phyloP scores from a whole-genome alignment of 1,139 yeast genomes.

The Scheffersomyces insectosa region DNA sequence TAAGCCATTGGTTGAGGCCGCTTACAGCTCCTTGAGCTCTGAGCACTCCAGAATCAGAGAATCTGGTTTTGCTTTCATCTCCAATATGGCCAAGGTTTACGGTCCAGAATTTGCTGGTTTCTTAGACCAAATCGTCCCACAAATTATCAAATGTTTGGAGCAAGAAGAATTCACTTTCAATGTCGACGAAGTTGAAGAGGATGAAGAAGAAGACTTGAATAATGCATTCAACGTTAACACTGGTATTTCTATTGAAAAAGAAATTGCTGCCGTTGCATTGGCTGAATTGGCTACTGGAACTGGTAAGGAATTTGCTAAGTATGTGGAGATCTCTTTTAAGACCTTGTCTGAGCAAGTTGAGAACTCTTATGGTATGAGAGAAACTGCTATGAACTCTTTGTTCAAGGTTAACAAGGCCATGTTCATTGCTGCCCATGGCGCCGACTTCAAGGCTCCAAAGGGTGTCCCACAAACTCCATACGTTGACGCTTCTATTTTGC shows the following conservation, averaged over 20 bases:
- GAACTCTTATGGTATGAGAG: slow-evolving; percentile 90
- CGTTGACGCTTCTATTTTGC: slow-evolving; percentile 56
- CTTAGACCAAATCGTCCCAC: slow-evolving; percentile 80
- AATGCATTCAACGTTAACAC: slow-evolving; percentile 84
- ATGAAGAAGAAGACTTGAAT: slow-evolving; percentile 58
- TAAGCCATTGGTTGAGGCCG: slow-evolving; percentile 85
- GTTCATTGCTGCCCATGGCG: slow-evolving; percentile 57
- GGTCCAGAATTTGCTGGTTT: slow-evolving; percentile 88
- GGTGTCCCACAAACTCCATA: slow-evolving; percentile 71
- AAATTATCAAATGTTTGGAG: slow-evolving; percentile 77
- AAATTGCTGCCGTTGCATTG: slow-evolving; percentile 91
- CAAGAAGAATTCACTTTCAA: slow-evolving; percentile 75
- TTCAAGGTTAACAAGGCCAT: slow-evolving; percentile 83
- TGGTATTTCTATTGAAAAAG: slow-evolving; percentile 95
- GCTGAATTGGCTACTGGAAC: slow-evolving; percentile 88
- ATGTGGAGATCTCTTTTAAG: slow-evolving; percentile 69
- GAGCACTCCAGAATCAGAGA: slow-evolving; percentile 87
- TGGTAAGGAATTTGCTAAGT: slow-evolving; percentile 75
- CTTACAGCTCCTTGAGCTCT: slow-evolving; percentile 75
- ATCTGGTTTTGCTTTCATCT: slow-evolving; percentile 91
- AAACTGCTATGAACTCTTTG: slow-evolving; percentile 76
- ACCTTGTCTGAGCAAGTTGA: slow-evolving; percentile 72
- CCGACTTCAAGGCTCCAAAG: slow-evolving; percentile 58
- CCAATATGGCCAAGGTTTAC: slow-evolving; percentile 93
- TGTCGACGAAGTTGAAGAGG: slow-evolving; percentile 34